A percentile compares a stretch with the other conserved stretches of the same genome.
Conservation (phyloP, 2,329 filamentous ascomycete genomes). For the Cladophialophora chaetospira region DNA sequence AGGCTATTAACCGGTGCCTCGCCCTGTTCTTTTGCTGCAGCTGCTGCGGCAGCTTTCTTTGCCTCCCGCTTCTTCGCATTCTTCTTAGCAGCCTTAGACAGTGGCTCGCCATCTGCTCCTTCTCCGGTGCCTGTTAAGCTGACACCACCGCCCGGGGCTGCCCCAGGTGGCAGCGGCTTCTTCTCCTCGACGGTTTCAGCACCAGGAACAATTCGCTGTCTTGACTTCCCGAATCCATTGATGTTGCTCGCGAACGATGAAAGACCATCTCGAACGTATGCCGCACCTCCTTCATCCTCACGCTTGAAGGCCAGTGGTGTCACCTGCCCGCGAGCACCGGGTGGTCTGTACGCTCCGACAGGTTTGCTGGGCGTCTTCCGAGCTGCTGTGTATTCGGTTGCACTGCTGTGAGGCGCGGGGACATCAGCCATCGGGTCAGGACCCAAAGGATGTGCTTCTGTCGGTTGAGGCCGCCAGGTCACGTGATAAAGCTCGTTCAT, state of each 20-base stretch:
- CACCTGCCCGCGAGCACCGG: slow-evolving; percentile 82
- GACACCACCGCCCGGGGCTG: slow-evolving; percentile 66
- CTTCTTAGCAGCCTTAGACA: slow-evolving; percentile 85
- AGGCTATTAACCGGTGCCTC: slow-evolving; percentile 14
- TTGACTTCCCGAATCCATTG: slow-evolving; percentile 77
- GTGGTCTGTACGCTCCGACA: slow-evolving; percentile 93
- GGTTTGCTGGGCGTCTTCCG: slow-evolving; percentile 96
- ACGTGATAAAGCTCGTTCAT: slow-evolving; percentile 93
- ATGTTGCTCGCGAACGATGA: slow-evolving; percentile 62
- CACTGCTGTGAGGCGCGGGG: slow-evolving; percentile 79
- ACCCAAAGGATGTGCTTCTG: slow-evolving; percentile 60
- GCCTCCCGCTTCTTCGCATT: slow-evolving; percentile 98
- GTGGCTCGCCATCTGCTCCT: slow-evolving; percentile 63
- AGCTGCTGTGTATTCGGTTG: slow-evolving; percentile 76
- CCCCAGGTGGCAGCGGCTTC: slow-evolving; percentile 63
- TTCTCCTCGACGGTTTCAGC: slow-evolving; percentile 69
- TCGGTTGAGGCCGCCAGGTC: slow-evolving; percentile 76
- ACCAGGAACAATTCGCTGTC: slow-evolving; percentile 80
- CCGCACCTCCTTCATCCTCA: slow-evolving; percentile 92
- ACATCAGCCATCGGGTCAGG: slow-evolving; percentile 70
- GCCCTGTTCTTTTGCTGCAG: slow-evolving; percentile 55
- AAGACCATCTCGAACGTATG: slow-evolving; percentile 79
- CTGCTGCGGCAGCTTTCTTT: slow-evolving; percentile 84
- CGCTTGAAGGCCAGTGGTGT: slow-evolving; percentile 96
- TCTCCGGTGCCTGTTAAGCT: slow-evolving; percentile 66